Percentiles rank a stretch among this genome's conserved stretches.
These are phyloP conservation scores for Fraxinus sp. DNA, from an alignment of 305 asterid genomes.

Conservation along the genomic window DNA sequence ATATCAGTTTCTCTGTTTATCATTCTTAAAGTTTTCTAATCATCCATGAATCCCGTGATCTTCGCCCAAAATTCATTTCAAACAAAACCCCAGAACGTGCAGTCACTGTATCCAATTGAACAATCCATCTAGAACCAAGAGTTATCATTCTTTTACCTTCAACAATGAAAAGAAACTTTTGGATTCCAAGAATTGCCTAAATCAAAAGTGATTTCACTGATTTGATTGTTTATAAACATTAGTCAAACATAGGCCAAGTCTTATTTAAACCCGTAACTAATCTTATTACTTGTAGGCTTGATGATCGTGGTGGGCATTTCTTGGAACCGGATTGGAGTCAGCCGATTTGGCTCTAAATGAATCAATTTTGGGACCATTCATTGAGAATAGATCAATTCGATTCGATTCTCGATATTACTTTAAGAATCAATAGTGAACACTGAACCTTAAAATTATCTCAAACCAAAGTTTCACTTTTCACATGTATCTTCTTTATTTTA, in stretches of 20 bases:
- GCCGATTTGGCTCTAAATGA: too few species aligned
- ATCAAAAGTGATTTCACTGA: too few species aligned
- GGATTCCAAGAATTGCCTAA: background rate
- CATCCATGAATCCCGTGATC: background rate
- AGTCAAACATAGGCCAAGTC: background rate
- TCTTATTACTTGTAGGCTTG: background rate
- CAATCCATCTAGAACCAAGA: background rate
- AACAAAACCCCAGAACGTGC: background rate
- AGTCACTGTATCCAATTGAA: background rate
- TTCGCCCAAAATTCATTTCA: background rate
- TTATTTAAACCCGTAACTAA: too few species aligned
- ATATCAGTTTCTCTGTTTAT: background rate
- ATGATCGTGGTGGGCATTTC: too few species aligned
- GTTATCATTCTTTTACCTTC: background rate
- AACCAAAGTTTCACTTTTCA: too few species aligned
- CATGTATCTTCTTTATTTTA: too few species aligned
- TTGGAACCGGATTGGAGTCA: too few species aligned
- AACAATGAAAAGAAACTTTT: background rate
- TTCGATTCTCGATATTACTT: too few species aligned
- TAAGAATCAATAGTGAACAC: too few species aligned
- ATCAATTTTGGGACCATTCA: too few species aligned
- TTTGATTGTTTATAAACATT: background rate
- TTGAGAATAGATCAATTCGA: too few species aligned
- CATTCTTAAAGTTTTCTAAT: background rate
- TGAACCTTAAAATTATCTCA: too few species aligned